Base-by-base conservation (phyloP, 1,284 basidiomycete genomes). In the Vanrija sp. region DNA sequence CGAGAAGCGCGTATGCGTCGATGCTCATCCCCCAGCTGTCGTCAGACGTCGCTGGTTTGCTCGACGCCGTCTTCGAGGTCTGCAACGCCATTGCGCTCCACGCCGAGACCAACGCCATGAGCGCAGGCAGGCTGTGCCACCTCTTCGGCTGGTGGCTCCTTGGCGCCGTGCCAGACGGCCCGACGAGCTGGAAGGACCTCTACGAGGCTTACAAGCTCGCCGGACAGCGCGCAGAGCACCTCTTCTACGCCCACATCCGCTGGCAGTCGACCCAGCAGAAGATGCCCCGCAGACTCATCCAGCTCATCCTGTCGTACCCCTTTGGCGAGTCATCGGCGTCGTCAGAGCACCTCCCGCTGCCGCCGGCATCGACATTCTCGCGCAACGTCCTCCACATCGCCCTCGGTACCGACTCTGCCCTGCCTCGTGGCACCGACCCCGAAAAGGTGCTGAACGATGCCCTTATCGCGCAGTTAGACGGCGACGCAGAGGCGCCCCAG, bases 211-310 rank as follows among this genome's bases (percentile, higher is more conserved):
- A 69, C 69, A 51, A 58, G 45, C 48, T 50, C n/a, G 66, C 65
- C 3, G 67, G 65, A 1, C 56, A 58, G 46, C 59, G 61, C 20
- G 49, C 64, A 16, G 68, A 72, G 51, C 71, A 73, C 52, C 47
- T 73, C 4, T 65, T 71, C 43, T 66, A 64, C 49, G 67, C 68
- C 27, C 71, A 69, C 60, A 65, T 73, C 41, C 61, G 71, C 39
- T 57, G 56, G 54, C 67, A 72, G 54, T 63, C 69, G 14, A 65
- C 60, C 6, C 61, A 57, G 27, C 59, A 62, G 44, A 64, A 59
- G 37, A 53, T 72, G 27, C 68, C 71, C 4, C 64, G 59, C 19
- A 57, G 66, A 8, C 61, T 73, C 1, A 43, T 63, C 2, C 56
- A 67, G 44, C 52, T 72, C 25, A 66, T 72, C 20, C 54, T 67